These are phyloP conservation scores for Pelagomonas calceolata DNA, from an alignment of 108 stramenopile genomes.

Conservation along the genomic window DNA sequence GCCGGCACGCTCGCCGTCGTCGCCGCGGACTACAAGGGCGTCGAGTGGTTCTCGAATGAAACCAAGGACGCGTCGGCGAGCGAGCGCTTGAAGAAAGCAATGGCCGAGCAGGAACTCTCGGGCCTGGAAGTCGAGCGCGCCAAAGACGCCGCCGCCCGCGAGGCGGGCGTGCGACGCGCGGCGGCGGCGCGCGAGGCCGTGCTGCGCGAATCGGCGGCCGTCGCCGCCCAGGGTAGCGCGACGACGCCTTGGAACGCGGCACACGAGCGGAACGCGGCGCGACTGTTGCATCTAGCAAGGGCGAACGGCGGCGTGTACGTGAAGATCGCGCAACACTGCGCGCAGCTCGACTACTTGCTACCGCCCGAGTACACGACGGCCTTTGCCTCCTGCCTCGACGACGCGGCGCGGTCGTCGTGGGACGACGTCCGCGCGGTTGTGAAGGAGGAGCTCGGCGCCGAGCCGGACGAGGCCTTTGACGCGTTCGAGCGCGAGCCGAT, in stretches of 20 bases:
- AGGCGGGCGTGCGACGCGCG: neutral
- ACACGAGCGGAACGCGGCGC: slow-evolving; percentile 22
- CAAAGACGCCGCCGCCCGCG: neutral
- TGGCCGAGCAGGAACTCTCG: neutral
- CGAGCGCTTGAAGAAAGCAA: neutral
- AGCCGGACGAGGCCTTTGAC: slow-evolving; percentile 63
- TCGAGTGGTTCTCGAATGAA: neutral
- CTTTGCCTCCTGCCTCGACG: slow-evolving; percentile 62
- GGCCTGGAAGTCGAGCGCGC: neutral
- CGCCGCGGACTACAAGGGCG: neutral
- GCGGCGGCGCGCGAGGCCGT: neutral
- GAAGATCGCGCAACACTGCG: slow-evolving; percentile 32
- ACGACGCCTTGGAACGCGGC: too few relatives aligned
- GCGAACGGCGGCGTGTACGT: slow-evolving; percentile 72
- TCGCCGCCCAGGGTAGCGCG: neutral
- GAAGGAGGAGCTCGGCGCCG: slow-evolving; percentile 58
- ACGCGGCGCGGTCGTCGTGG: slow-evolving; percentile 51
- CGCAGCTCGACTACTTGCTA: slow-evolving; percentile 77
- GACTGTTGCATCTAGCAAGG: slow-evolving; percentile 60
- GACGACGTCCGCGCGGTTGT: slow-evolving; percentile 47
- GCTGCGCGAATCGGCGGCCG: neutral
- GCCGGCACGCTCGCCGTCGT: neutral
- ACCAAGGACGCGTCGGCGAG: neutral
- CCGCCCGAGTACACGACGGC: slow-evolving; percentile 67
- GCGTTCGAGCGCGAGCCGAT: slow-evolving; percentile 65